These are phyloP conservation scores for Kandelia obovata DNA, from an alignment of 345 rosid species.

Conservation along the genomic window DNA sequence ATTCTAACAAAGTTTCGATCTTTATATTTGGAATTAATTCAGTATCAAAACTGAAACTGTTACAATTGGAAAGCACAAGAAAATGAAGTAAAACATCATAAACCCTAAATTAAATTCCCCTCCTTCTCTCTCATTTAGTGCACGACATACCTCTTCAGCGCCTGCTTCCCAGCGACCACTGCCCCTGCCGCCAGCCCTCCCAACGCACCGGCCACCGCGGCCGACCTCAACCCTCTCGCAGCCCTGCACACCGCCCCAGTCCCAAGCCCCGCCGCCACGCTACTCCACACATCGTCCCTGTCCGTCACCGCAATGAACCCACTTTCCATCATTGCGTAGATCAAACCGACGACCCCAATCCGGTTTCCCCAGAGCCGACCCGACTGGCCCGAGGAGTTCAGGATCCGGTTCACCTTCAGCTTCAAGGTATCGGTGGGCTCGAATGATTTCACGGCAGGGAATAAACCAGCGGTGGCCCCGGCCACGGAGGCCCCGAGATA, in stretches of 20 bases:
- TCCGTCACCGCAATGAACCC: slow-evolving; percentile 58
- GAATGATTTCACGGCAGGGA: slow-evolving; percentile 55
- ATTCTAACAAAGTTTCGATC: not conserved
- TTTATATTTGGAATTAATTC: not conserved
- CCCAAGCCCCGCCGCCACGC: slow-evolving; percentile 85
- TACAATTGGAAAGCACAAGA: too few species aligned
- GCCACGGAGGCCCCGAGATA: slow-evolving; percentile 63
- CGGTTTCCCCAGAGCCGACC: slow-evolving; percentile 84
- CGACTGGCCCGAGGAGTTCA: slow-evolving; percentile 70
- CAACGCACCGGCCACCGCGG: slow-evolving; percentile 94
- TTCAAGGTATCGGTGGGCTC: slow-evolving; percentile 74
- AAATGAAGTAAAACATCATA: too few species aligned
- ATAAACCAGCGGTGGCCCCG: slow-evolving; percentile 56
- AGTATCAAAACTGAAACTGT: not conserved
- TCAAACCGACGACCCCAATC: slow-evolving; percentile 69
- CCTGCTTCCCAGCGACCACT: slow-evolving; percentile 74
- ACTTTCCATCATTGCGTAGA: slow-evolving; percentile 79
- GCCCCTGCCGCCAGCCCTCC: slow-evolving; percentile 84
- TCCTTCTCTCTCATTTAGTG: slow-evolving; percentile 35
- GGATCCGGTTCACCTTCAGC: slow-evolving; percentile 73
- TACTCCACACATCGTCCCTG: slow-evolving; percentile 85
- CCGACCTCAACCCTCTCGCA: slow-evolving; percentile 86
- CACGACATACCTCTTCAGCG: slow-evolving; percentile 72
- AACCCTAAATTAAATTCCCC: not conserved
- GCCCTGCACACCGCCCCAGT: slow-evolving; percentile 88